These are phyloP conservation scores for Penicillium sp. DNA, from an alignment of 2,329 filamentous ascomycete genomes.

Conservation along the genomic window DNA sequence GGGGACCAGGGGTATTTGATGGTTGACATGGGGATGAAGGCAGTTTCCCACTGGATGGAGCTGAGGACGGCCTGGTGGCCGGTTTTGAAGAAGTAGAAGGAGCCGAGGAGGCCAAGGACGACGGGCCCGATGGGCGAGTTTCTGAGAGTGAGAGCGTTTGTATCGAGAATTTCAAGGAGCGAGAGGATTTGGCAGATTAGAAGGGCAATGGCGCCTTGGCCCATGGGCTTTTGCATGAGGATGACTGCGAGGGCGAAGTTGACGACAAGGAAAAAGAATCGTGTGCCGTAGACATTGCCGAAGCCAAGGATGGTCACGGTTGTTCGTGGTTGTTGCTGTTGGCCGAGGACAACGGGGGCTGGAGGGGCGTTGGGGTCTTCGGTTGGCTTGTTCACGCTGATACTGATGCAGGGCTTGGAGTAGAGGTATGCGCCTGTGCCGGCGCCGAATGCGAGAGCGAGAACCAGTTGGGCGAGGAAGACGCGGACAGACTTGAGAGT, in stretches of 20 bases:
- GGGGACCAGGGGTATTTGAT: constrained; percentile 91
- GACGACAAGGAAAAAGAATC: constrained; percentile 82
- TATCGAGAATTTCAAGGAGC: constrained; percentile 68
- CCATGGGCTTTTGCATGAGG: constrained; percentile 93
- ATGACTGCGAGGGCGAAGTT: constrained; percentile 79
- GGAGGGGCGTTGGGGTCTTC: constrained; percentile 49
- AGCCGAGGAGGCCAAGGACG: constrained; percentile 84
- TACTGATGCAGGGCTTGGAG: constrained; percentile 81
- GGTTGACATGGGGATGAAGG: constrained; percentile 84
- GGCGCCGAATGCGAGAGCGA: constrained; percentile 80
- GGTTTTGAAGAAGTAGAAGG: constrained; percentile 96
- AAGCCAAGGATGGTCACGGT: constrained; percentile 84
- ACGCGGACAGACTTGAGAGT: constrained; percentile 76
- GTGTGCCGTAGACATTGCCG: constrained; percentile 88
- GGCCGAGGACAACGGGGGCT: constrained; percentile 37
- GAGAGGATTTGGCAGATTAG: constrained; percentile 89
- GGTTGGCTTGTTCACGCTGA: constrained; percentile 62
- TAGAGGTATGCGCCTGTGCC: constrained; percentile 85
- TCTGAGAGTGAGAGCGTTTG: constrained; percentile 66
- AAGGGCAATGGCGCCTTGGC: constrained; percentile 79
- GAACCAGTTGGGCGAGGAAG: constrained; percentile 77
- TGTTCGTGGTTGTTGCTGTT: constrained; percentile 40
- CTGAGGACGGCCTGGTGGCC: constrained; percentile 89
- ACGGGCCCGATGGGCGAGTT: constrained; percentile 76
- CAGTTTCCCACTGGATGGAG: constrained; percentile 94